Percentiles rank a stretch among this genome's conserved stretches.
Conservation (phyloP, 306 rosid species). For the Rosa lucieae region DNA sequence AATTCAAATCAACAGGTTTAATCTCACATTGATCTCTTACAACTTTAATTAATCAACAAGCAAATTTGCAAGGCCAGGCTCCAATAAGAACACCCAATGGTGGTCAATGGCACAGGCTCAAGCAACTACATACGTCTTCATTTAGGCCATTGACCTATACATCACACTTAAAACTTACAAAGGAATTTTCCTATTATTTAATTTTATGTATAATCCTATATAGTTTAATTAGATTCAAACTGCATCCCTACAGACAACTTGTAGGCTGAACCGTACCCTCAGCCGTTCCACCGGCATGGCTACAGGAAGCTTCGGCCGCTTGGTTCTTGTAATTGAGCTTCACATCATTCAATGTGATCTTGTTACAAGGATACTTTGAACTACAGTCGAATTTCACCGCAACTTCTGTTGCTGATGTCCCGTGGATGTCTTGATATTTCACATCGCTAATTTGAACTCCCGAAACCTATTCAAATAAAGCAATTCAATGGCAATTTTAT, state of each 20-base stretch:
- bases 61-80: not conserved
- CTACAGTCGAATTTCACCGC: conserved; percentile 40
- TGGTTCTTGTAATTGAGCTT: conserved; percentile 29
- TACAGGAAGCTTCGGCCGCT: conserved; percentile 22
- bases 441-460: conserved; percentile 32
- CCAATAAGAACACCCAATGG: not conserved
- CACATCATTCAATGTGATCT: conserved; percentile 26
- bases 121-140: not conserved
- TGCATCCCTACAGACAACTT: conserved; percentile 21
- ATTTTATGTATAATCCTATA: not conserved
- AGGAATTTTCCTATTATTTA: not conserved
- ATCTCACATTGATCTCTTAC: not conserved
- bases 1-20: not conserved
- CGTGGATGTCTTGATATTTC: conserved; percentile 28
- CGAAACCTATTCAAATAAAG: not conserved
- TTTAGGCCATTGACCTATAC: not conserved
- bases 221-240: not conserved
- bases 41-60: not conserved
- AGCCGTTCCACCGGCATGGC: conserved; percentile 24
- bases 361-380: conserved; percentile 20
- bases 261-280: conserved; percentile 36
- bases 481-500: not conserved
- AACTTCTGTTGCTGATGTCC: conserved; percentile 35
- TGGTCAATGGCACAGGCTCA: not conserved
- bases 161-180: not conserved